phyloP scores from a whole-genome alignment of 2,329 filamentous ascomycete species.

The Acarospora socialis region DNA sequence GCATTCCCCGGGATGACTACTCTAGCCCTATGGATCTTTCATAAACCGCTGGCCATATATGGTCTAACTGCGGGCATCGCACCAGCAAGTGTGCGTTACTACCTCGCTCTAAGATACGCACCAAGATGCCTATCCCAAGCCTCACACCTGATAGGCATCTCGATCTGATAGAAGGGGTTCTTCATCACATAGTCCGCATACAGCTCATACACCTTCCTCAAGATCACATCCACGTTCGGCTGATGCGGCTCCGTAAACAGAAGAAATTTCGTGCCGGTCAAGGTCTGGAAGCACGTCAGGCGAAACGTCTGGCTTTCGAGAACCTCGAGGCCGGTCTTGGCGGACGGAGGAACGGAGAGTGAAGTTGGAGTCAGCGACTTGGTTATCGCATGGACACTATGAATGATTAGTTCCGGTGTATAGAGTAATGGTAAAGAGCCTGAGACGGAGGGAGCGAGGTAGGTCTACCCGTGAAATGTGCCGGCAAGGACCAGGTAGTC shows the following conservation, averaged over 20 bases:
- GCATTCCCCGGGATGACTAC: too few relatives aligned
- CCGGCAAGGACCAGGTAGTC: constrained; percentile 94
- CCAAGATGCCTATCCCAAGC: constrained; percentile 79
- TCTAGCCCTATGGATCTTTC: too few relatives aligned
- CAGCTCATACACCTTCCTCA: constrained; percentile 79
- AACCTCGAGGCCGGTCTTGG: constrained; percentile 57
- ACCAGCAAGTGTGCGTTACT: too few relatives aligned
- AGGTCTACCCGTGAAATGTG: constrained; percentile 80
- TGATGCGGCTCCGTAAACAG: constrained; percentile 87
- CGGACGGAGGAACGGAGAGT: constrained; percentile 22
- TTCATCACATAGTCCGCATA: constrained; percentile 99
- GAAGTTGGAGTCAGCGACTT: constrained; percentile 34
- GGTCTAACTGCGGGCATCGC: too few relatives aligned
- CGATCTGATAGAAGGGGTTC: constrained; percentile 95
- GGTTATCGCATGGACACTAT: constrained; percentile 50
- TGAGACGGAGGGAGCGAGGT: constrained; percentile 1
- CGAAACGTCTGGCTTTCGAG: constrained; percentile 90
- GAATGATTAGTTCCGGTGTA: constrained; percentile 3
- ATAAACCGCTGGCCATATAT: too few relatives aligned
- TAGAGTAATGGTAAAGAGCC: neutral
- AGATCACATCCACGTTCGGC: constrained; percentile 70
- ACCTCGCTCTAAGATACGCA: constrained; percentile 56
- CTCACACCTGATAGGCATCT: constrained; percentile 94
- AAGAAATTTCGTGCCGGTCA: constrained; percentile 90
- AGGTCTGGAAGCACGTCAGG: constrained; percentile 86